Evolutionary conservation across 306 rosid genomes (phyloP).

Genomic region (Sesbania bispinosa): DNA sequence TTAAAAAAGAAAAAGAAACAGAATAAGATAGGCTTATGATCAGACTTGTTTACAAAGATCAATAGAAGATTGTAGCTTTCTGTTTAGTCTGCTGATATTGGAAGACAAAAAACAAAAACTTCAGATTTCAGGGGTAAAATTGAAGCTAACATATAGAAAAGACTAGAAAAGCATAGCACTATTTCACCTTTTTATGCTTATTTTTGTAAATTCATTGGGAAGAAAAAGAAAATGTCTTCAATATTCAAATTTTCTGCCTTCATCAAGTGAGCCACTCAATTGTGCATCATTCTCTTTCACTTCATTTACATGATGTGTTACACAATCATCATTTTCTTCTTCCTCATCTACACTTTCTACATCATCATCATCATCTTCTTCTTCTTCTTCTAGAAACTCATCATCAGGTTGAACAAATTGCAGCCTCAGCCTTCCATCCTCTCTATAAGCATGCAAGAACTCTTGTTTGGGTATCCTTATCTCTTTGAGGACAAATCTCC

Average conservation of each 20-base stretch:
- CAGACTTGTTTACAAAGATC: neutral
- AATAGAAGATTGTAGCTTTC: neutral
- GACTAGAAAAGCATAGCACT: neutral
- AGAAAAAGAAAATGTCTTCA: neutral
- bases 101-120: neutral
- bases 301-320: constrained; percentile 19
- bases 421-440: constrained; percentile 82
- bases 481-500: constrained; percentile 81
- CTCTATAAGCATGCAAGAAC: constrained; percentile 71
- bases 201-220: neutral
- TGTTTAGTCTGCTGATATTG: neutral
- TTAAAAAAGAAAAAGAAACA: neutral
- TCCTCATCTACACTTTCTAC: neutral
- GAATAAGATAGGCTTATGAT: neutral
- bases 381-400: constrained; percentile 31
- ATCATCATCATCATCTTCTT: neutral
- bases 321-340: constrained; percentile 17
- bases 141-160: neutral
- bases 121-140: neutral
- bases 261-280: constrained; percentile 10
- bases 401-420: constrained; percentile 57
- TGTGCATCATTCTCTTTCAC: constrained; percentile 15
- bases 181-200: neutral
- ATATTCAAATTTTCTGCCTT: neutral
- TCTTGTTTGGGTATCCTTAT: constrained; percentile 69